These are phyloP conservation scores for Hericium erinaceus DNA, from an alignment of 768 basidiomycete genomes.

Conservation along the genomic window DNA sequence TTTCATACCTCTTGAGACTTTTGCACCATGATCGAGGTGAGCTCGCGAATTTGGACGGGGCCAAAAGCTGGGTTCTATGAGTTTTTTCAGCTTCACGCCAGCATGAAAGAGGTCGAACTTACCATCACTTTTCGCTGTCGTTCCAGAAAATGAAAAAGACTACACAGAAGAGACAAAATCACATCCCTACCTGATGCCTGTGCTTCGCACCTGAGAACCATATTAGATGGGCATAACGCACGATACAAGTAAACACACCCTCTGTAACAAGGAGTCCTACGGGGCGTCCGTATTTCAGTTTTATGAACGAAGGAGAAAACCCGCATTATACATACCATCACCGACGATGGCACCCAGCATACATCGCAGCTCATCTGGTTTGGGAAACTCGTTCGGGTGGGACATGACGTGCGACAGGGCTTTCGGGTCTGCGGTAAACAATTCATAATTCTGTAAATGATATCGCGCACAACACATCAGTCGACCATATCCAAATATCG, in stretches of 20 bases:
- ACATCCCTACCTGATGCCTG: not conserved
- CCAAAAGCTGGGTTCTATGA: constrained; percentile 4
- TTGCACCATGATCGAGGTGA: not conserved
- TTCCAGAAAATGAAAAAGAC: not conserved
- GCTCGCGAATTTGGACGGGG: not conserved
- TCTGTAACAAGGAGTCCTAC: not conserved
- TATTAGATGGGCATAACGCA: not conserved
- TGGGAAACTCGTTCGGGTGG: not conserved
- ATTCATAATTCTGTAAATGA: not conserved
- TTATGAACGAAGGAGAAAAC: not conserved
- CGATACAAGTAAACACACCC: not conserved
- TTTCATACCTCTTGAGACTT: constrained; percentile 1
- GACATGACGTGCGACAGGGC: not conserved
- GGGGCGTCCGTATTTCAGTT: too few species aligned
- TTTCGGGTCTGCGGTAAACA: not conserved
- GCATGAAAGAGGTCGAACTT: not conserved
- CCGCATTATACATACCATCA: not conserved
- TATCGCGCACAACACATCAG: not conserved
- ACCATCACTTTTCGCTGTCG: not conserved
- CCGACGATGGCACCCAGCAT: not conserved
- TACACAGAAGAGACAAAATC: not conserved
- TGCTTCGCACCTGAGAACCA: not conserved
- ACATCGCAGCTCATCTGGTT: not conserved
- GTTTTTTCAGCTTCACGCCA: not conserved
- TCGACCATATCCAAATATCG: too few species aligned